phyloP scores from a whole-genome alignment of 1,284 basidiomycete species.

The Irpex sp. region DNA sequence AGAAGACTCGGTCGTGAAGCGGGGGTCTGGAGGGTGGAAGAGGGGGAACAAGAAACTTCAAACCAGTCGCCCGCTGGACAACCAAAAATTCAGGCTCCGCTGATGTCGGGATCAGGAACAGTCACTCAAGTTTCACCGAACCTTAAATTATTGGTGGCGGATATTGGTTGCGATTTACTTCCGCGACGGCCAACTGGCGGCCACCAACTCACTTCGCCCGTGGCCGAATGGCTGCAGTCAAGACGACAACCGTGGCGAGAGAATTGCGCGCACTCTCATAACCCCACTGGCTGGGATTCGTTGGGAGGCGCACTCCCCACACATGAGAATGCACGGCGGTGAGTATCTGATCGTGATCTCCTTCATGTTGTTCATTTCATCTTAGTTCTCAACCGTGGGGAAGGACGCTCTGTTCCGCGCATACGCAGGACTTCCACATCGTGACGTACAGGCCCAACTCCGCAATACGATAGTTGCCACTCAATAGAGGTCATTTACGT shows the following conservation, averaged over 20 bases:
- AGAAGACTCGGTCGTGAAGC: constrained; percentile 19
- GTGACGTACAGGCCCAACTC: background rate
- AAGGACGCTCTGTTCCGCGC: background rate
- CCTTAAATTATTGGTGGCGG: background rate
- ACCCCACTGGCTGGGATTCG: background rate
- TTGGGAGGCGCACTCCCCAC: background rate
- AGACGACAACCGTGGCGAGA: background rate
- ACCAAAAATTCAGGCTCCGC: constrained; percentile 14
- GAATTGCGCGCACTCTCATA: background rate
- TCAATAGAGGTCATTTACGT: background rate
- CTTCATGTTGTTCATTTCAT: background rate
- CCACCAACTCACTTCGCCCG: background rate
- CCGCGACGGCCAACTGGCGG: background rate
- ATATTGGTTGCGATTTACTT: background rate
- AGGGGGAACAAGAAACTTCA: constrained; percentile 8
- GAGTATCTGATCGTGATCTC: background rate
- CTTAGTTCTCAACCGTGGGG: background rate
- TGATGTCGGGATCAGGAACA: constrained; percentile 12
- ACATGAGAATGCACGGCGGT: background rate
- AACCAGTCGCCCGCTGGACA: background rate
- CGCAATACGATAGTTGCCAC: background rate
- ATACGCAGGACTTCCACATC: background rate
- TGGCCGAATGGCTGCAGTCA: background rate
- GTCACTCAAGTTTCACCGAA: background rate
- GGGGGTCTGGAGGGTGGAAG: constrained; percentile 11